A percentile compares a stretch with the other conserved stretches of the same genome.
Evolutionary conservation across 2,329 filamentous ascomycete genomes (phyloP).

Genomic region (Penicillium sp.): DNA sequence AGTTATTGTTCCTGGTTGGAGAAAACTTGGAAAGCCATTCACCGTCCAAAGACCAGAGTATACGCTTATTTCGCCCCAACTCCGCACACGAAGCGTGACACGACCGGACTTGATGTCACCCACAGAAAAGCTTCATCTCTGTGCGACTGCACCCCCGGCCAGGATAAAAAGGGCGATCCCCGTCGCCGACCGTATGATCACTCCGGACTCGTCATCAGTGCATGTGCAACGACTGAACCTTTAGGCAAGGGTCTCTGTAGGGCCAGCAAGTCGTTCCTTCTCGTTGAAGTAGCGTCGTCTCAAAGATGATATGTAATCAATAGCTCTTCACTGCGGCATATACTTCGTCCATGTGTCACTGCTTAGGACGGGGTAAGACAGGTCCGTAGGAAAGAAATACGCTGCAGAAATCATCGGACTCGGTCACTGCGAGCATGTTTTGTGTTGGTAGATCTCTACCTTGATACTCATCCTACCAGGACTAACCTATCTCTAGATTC

Average conservation of each 20-base stretch:
- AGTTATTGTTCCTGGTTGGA: not conserved
- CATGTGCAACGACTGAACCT: not conserved
- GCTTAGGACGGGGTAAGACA: not conserved
- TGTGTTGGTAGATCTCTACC: not conserved
- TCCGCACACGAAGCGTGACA: not conserved
- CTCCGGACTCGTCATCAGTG: not conserved
- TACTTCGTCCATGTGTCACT: not conserved
- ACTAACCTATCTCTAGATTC: not conserved
- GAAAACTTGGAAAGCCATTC: not conserved
- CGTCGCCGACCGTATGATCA: slow-evolving; percentile 8
- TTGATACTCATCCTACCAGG: not conserved
- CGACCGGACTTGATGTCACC: not conserved
- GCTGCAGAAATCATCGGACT: no score
- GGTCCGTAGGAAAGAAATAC: not conserved
- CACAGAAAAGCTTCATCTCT: slow-evolving; percentile 13
- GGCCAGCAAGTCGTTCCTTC: not conserved
- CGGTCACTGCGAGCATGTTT: not conserved
- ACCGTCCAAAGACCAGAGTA: no score
- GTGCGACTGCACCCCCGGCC: not conserved
- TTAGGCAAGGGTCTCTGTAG: not conserved
- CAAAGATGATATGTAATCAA: not conserved
- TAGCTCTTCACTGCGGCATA: not conserved
- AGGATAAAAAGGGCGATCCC: slow-evolving; percentile 11
- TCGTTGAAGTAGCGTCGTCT: not conserved
- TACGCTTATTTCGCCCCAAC: not conserved